Evolutionary conservation across 2,329 filamentous ascomycete species (phyloP), one percentile per base, ranked within the genome.

Genomic region (Alternaria sp.): DNA sequence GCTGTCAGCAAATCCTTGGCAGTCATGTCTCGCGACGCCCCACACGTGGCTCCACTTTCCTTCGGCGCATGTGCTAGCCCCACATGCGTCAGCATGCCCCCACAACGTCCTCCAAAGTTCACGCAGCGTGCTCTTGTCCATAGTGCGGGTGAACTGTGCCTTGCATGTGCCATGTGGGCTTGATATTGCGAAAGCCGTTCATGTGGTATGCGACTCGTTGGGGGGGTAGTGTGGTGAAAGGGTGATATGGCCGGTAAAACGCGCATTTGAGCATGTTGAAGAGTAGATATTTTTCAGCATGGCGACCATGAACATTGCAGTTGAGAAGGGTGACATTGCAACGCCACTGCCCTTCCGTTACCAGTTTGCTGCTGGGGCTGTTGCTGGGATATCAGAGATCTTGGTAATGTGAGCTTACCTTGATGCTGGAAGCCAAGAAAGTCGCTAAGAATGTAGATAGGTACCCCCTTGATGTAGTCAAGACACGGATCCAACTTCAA

Each of bases 401-500:
- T 37, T 71, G 42, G 60, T 69, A 14, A 71, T 72, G 69, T 72
- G 60, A 68, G 61, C 46, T 28, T 33, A 41, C n/a, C 44, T 44
- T 45, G 28, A 34, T 14, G 28, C 17, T 6, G n/a, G 13, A n/a
- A 8, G n/a, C 36, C n/a, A 44, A 54, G 23, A 9, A 23, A 36
- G 13, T 41, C 54, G 45, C 69, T 73, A 65, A 73, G 62, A 63
- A 24, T 53, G 66, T 66, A 70, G 66, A 56, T 63, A 73, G 71
- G 71, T 73, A 74, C 52, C 71, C 71, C 5, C 68, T 74, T 48
- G 71, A 74, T 57, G 70, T 74, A 13, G 71, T 74, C 4, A 74
- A 74, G 51, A 74, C 71, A 13, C 57, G 69, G 10, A 74, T 74
- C 36, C 71, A 74, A 48, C 52, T 74, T 8, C 71, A 74, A 49